Evolutionary conservation across 2,329 filamentous ascomycete genomes (phyloP).

Genomic region (Falciphora oryzae): DNA sequence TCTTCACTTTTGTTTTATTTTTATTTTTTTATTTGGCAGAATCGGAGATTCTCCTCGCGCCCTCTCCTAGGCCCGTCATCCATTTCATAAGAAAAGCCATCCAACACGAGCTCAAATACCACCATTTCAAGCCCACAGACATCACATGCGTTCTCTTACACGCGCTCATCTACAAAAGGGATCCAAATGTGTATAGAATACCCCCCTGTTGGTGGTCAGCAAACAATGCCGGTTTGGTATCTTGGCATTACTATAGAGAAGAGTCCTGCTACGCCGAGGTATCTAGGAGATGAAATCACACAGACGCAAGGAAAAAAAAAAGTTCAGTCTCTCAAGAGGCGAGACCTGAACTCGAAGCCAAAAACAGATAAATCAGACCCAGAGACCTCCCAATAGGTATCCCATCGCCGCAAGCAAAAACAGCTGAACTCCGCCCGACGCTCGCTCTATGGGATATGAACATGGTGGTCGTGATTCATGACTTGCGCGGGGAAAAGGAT

Average conservation of each 20-base stretch:
- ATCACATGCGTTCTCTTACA: no score
- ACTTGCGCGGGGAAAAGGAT: neutral
- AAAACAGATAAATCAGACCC: slow-evolving; percentile 1
- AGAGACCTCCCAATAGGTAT: neutral
- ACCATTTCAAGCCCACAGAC: no score
- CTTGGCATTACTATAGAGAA: neutral
- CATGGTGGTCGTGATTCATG: slow-evolving; percentile 9
- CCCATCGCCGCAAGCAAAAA: slow-evolving; percentile 1
- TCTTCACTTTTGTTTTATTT: neutral
- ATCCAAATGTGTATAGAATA: no score
- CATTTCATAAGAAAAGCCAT: no score
- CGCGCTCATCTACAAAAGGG: no score
- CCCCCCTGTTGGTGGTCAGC: neutral
- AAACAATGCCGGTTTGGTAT: neutral
- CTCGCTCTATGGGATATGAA: neutral
- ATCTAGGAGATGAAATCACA: neutral
- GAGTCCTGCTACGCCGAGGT: neutral
- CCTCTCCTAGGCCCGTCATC: no score
- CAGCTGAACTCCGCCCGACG: slow-evolving; percentile 2
- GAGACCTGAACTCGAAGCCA: neutral
- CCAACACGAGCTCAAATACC: no score
- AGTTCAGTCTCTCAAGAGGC: neutral
- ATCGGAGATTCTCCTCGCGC: no score
- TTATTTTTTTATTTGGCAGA: no score
- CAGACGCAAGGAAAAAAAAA: neutral